Evolutionary conservation across 305 asterid species (phyloP).

Genomic region (Fraxinus platypoda): DNA sequence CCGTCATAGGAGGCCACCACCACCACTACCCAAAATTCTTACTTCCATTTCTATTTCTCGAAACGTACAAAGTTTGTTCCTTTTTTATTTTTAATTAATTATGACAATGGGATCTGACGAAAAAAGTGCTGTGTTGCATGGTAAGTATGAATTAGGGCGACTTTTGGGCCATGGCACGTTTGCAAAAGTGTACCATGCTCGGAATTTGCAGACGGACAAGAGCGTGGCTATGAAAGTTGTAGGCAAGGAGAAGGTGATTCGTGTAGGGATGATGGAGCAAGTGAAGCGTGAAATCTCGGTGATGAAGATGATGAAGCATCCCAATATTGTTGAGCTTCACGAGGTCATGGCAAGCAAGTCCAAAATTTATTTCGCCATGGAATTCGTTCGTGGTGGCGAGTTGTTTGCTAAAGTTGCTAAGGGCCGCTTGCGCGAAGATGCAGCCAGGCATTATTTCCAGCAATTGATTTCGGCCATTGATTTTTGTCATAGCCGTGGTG

Average conservation of each 20-base stretch:
- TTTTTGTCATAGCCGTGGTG: background rate
- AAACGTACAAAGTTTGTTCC: background rate
- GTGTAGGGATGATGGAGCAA: constrained; percentile 59
- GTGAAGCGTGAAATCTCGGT: background rate
- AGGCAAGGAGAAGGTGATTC: constrained; percentile 74
- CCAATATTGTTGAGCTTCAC: background rate
- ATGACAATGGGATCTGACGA: constrained; percentile 47
- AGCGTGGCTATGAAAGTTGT: constrained; percentile 75
- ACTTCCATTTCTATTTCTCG: background rate
- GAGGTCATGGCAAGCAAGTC: background rate
- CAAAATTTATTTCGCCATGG: background rate
- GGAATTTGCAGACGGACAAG: constrained; percentile 51
- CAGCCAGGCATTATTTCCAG: background rate
- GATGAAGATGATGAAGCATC: background rate
- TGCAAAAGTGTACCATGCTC: constrained; percentile 67
- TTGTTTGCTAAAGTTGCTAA: background rate
- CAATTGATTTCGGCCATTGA: background rate
- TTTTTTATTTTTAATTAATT: background rate
- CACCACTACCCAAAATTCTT: background rate
- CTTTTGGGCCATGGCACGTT: constrained; percentile 72
- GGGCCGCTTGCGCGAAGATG: background rate
- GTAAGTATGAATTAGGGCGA: constrained; percentile 71
- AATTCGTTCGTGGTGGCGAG: background rate
- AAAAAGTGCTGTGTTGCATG: constrained; percentile 55
- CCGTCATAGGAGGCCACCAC: background rate